Conservation (phyloP, 495 filamentous ascomycete genomes). For the Podospora bellae-mahoneyi region DNA sequence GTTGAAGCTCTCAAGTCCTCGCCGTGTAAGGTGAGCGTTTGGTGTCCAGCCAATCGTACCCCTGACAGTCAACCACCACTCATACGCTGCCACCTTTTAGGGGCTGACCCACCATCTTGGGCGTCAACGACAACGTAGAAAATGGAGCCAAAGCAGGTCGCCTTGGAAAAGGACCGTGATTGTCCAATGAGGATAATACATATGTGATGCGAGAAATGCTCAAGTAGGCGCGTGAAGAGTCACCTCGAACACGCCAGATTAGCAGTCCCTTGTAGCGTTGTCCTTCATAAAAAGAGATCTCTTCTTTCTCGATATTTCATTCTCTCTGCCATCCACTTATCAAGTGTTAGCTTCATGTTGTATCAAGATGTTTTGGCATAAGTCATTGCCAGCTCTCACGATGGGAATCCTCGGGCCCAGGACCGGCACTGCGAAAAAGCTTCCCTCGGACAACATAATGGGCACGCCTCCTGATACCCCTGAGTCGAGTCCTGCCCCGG, state of each 20-base stretch:
- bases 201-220: neutral
- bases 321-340: neutral
- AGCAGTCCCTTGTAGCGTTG: neutral
- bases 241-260: neutral
- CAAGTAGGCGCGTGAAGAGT: constrained; percentile 2
- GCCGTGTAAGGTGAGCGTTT: neutral
- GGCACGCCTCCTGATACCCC: constrained; percentile 1
- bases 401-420: neutral
- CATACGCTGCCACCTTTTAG: constrained; percentile 1
- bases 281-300: neutral
- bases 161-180: neutral
- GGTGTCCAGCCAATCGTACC: constrained; percentile 1
- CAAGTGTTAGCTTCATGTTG: neutral
- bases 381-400: neutral
- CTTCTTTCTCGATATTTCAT: neutral
- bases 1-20: neutral
- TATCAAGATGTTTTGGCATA: neutral
- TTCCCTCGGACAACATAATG: neutral
- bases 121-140: neutral
- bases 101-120: constrained; percentile 1
- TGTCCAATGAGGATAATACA: neutral
- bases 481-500: neutral
- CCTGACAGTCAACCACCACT: neutral
- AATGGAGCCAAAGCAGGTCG: neutral
- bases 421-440: neutral